Evolutionary conservation across 352 stramenopile genomes (phyloP).

Genomic region (Globisporangium alternatum): DNA sequence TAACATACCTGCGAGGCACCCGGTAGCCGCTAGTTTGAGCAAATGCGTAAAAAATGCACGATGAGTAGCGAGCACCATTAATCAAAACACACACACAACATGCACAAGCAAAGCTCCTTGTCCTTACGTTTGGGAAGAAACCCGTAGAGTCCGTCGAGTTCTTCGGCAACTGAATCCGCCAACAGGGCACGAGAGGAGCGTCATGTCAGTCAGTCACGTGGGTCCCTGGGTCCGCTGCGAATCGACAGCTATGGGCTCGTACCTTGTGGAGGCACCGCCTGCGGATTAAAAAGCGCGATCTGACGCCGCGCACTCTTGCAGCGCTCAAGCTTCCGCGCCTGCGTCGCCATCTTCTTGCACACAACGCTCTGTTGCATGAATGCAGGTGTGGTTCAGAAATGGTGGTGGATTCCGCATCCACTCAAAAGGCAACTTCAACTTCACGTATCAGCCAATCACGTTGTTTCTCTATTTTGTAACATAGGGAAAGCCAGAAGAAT

Average conservation of each 20-base stretch:
- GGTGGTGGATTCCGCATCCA: neutral
- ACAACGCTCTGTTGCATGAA: neutral
- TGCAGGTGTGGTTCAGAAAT: neutral
- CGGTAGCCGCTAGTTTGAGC: constrained; percentile 32
- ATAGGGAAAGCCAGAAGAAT: no score
- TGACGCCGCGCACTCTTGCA: constrained; percentile 43
- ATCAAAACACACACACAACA: neutral
- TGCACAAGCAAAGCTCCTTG: neutral
- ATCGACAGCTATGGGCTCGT: neutral
- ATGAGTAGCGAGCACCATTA: neutral
- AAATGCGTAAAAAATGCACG: neutral
- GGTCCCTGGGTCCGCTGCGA: neutral
- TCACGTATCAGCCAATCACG: no score
- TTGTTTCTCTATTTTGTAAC: no score
- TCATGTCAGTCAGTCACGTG: neutral
- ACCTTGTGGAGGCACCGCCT: constrained; percentile 47
- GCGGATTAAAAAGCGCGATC: constrained; percentile 56
- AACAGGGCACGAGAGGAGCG: neutral
- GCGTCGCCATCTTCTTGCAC: constrained; percentile 7
- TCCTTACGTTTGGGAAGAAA: constrained; percentile 44
- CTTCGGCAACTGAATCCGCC: constrained; percentile 37
- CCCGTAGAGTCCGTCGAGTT: constrained; percentile 50
- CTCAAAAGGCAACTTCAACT: no score
- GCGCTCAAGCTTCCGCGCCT: constrained; percentile 33
- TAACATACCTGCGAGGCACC: constrained; percentile 49